Percentiles rank a stretch among this genome's conserved stretches.
These are phyloP conservation scores for Fusarium sp. DNA, from an alignment of 2,329 filamentous ascomycete genomes.

Conservation along the genomic window DNA sequence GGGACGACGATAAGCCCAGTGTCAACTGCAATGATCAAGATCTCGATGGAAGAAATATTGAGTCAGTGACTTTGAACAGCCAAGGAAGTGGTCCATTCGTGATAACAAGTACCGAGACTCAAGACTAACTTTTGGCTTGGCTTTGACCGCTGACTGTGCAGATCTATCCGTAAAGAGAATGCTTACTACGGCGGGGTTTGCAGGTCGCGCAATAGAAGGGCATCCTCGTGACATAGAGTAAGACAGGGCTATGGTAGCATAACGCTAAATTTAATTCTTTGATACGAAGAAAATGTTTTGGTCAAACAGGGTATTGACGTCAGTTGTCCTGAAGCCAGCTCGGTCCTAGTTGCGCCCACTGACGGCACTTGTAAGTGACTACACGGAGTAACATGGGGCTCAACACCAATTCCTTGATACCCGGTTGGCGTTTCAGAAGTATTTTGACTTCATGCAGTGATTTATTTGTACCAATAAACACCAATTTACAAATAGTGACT, in stretches of 20 bases:
- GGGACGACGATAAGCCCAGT: slow-evolving; percentile 13
- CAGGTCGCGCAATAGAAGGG: background rate
- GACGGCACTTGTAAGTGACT: background rate
- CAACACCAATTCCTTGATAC: background rate
- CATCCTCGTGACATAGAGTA: background rate
- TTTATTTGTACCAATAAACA: background rate
- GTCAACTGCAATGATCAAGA: background rate
- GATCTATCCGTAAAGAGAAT: slow-evolving; percentile 12
- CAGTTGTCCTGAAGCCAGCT: background rate
- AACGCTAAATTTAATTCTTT: background rate
- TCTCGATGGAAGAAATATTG: slow-evolving; percentile 3
- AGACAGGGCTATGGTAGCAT: background rate
- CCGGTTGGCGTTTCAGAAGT: background rate
- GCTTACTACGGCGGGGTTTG: background rate
- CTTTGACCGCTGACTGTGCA: background rate
- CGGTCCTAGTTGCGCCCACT: background rate
- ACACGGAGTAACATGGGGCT: background rate
- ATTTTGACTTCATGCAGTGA: background rate
- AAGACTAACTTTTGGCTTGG: background rate
- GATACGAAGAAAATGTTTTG: background rate
- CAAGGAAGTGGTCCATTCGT: background rate
- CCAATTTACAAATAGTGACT: background rate
- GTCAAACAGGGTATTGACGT: slow-evolving; percentile 3
- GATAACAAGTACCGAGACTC: background rate
- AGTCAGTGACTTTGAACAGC: background rate